Evolutionary conservation across 2,329 filamentous ascomycete species (phyloP), one percentile per base, ranked within the genome.

Genomic region (Xylaria hypoxylon): DNA sequence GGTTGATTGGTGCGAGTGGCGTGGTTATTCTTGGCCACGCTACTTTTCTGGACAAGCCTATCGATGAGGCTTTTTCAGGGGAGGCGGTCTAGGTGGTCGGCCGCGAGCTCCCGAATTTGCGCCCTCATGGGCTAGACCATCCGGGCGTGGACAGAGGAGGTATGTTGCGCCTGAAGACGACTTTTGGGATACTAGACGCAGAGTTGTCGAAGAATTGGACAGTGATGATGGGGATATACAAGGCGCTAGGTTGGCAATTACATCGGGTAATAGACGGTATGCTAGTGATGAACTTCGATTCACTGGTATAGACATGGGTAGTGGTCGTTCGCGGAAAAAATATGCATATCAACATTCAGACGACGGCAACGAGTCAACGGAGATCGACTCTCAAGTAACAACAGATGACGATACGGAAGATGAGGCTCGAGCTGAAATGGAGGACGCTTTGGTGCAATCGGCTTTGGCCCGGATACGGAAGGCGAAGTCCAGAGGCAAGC

Each of bases 1-100:
- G 96, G 96, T 87, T 99, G 79, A 93, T 98, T 78, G 96, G 96
- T 79, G 96, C 96, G 75, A 95, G 92, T 74, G 94, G 93, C 79
- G 93, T 97, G 79, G 92, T 90, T 79, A 96, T 98, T 73, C 85
- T 98, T 73, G 96, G 96, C 82, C 96, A 99, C 84, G 96, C 96
- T 74, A 87, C 94, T 70, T 89, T 98, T 79, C 90, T 98, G 91
- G 95, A 98, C 80, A 97, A 97, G 88, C 95, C 95, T 67, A 97
- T 98, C 86, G 96, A 98, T 90, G 95, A 96, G 94, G 94, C 94
- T 97, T 99, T 99, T 97, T 97, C 95, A 87, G 96, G 96, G 94
- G 96, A 99, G 95, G 95, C 96, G 94, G 96, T 99, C 92, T 99
- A 98, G 90, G 88, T 96, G 94, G 94, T 98, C 96, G 95, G 93